Evolutionary conservation across 2,329 filamentous ascomycete genomes (phyloP), one percentile per base, ranked within the genome.

Genomic region (Chaetothyriales sp.): DNA sequence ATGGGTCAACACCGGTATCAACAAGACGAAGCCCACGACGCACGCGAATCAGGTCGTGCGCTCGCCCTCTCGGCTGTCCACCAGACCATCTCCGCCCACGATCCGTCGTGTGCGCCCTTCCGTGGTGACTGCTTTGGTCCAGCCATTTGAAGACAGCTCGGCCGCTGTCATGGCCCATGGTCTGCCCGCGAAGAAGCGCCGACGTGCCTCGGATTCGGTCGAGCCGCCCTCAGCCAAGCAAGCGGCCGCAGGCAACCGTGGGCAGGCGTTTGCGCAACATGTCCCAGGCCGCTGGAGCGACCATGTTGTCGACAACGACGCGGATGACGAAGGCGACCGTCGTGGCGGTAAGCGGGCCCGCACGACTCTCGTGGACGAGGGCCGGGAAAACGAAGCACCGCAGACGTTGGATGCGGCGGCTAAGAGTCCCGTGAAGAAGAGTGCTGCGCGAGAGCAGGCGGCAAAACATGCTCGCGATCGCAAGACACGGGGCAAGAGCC

Each of bases 101-200:
- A 68, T 73, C 53, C 69, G 71, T 28, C 65, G 65, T 15, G 67
- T 73, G 43, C 65, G 67, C 37, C 62, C 63, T 1, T 69, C 68
- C 3, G 63, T 60, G 20, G 57, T 56, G 4, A 51, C 55, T 15
- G 47, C 51, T 2, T 18, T 51, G 6, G 48, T 61, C 18, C 56
- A 60, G 40, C 60, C 59, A 2, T 61, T 61, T 44, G 56, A 59
- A 48, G 60, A 62, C 48, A 48, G 56, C 9, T 50, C 57, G 13
- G 56, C 61, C 18, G 49, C 56, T 47, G 60, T 56, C 18, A 51
- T 62, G n/a, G 57, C 59, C 28, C 61, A 63, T 50, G 60, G 60
- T 6, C 37, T 62, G 7, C 58, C 60, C 4, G 60, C 60, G 46
- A 67, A 67, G 55, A 66, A 66, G 53, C 62, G 65, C 19, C 61